Conservation (phyloP, 2,329 filamentous ascomycete species). For the Rhynchosporium graminicola region DNA sequence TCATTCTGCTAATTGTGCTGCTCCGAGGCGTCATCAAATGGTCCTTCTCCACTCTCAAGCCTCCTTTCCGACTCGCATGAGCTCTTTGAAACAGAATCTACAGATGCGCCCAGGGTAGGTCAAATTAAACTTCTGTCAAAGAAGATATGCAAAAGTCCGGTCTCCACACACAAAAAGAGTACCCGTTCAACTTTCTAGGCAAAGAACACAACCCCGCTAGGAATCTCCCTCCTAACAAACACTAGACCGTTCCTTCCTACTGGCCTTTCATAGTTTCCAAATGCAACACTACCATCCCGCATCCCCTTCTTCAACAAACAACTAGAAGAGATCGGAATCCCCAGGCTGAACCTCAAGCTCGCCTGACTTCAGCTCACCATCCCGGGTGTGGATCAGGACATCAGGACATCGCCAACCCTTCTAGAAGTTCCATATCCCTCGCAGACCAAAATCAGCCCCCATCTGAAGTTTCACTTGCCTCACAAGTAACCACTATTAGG, state of each 20-base stretch:
- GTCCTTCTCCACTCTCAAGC: too few species aligned
- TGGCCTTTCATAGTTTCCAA: neutral
- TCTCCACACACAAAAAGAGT: too few species aligned
- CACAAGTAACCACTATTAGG: neutral
- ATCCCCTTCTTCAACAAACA: neutral
- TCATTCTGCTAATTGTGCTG: too few species aligned
- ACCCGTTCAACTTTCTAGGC: too few species aligned
- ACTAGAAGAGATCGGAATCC: neutral
- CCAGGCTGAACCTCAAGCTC: neutral
- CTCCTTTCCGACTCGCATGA: slow-evolving; percentile 16
- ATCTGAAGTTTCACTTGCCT: slow-evolving; percentile 8
- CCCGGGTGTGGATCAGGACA: neutral
- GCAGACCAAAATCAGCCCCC: neutral
- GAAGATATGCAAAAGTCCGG: too few species aligned
- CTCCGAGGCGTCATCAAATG: too few species aligned
- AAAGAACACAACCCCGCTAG: too few species aligned
- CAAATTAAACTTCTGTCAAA: too few species aligned
- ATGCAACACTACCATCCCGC: neutral
- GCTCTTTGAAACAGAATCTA: slow-evolving; percentile 21
- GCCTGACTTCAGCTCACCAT: neutral
- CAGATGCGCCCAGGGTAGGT: slow-evolving; percentile 8
- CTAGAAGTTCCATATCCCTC: slow-evolving; percentile 2
- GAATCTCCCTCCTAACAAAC: too few species aligned
- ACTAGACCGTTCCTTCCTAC: too few species aligned
- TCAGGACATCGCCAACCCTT: neutral